Base-by-base conservation (phyloP, 306 rosid genomes). In the Inga laurina region DNA sequence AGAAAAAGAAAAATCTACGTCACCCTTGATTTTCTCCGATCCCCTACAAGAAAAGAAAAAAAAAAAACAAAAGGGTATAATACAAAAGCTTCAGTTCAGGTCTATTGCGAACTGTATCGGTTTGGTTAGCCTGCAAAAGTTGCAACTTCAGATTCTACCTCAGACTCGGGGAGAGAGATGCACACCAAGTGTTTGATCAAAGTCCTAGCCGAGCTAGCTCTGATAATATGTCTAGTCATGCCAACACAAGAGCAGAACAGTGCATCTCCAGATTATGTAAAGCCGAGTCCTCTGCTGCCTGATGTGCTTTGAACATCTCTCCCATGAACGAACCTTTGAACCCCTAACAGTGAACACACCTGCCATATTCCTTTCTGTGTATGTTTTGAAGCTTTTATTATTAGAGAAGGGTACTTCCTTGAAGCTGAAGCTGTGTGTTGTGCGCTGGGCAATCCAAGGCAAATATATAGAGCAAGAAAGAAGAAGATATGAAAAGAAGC, bases 211-310 rank as follows among this genome's bases (percentile, higher is more conserved):
- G 22, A 62, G 22, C 82, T 41, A 62, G 22, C 82, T 52, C 45
- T 37, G 74, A 68, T 76, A 30, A 30, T 41, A 30, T 59, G n/a
- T 56, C 39, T 65, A 37, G 49, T 69, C 49, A 30, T 92, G 88
- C 92, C 96, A 92, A 69, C 94, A 92, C 12, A 95, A 86, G 79
- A 93, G 98, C 81, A 90, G 79, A 14, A 93, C 89, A 54, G 90
- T 88, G 86, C 99, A 95, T 79, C 97, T 95, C 99, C 99, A 93
- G 19, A 93, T 90, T 77, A 95, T 91, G 86, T 95, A 95, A 85
- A 95, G 92, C 82, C 99, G 79, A 0, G 97, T 92, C 80, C 91
- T 84, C 45, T 90, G 97, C 82, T 92, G 92, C 76, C 92, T 79
- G 34, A 92, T 75, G 73, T 90, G 90, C 86, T 88, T 94, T 9